These are phyloP conservation scores for Forsythia suspensa DNA, from an alignment of 257 asterid genomes.

Conservation along the genomic window DNA sequence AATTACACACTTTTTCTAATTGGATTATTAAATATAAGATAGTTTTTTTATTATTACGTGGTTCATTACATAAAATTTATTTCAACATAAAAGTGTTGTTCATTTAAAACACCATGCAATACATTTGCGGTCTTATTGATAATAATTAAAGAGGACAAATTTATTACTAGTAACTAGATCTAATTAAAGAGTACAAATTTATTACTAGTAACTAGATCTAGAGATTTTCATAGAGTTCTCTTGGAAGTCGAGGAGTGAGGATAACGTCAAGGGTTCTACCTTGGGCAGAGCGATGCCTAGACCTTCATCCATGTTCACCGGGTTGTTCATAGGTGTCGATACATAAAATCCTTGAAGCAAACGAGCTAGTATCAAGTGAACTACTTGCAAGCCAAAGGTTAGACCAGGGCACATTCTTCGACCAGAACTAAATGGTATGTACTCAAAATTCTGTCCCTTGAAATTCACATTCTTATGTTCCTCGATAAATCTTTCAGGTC, in stretches of 20 bases:
- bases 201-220: neutral
- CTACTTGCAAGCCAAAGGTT: conserved; percentile 35
- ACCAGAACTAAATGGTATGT: conserved; percentile 54
- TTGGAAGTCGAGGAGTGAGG: conserved; percentile 42
- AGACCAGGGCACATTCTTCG: conserved; percentile 56
- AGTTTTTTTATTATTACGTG: too few relatives aligned
- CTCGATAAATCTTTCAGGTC: conserved; percentile 49
- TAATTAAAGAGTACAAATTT: too few relatives aligned
- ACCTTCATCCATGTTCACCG: conserved; percentile 57
- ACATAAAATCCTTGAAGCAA: conserved; percentile 52
- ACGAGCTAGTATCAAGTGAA: conserved; percentile 45
- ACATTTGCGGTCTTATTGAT: too few relatives aligned
- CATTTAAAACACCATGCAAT: too few relatives aligned
- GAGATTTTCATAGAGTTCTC: conserved; percentile 32
- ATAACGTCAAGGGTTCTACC: conserved; percentile 44
- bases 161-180: too few relatives aligned
- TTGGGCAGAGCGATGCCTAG: conserved; percentile 52
- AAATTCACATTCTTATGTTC: conserved; percentile 19
- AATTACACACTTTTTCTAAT: too few relatives aligned
- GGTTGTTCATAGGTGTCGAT: conserved; percentile 22
- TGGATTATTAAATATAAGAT: too few relatives aligned
- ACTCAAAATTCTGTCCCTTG: conserved; percentile 46
- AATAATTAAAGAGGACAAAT: too few relatives aligned
- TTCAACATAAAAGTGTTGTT: too few relatives aligned
- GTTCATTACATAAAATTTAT: too few relatives aligned